Evolutionary conservation across 345 rosid genomes (phyloP).

Genomic region (Bruguiera sexangula): DNA sequence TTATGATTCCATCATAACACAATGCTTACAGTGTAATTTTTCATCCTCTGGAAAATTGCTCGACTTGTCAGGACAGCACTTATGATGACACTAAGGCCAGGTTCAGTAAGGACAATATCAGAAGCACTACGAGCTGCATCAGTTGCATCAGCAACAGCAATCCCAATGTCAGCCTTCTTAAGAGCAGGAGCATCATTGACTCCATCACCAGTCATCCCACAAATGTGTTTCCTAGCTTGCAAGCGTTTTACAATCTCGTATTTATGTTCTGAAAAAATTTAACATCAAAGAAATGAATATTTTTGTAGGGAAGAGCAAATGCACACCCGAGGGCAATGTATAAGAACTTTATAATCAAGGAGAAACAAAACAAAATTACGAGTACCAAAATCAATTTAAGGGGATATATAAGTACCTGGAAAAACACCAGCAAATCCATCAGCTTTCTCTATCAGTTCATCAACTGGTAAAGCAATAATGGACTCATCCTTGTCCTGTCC

Average conservation of each 20-base stretch:
- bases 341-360: background rate
- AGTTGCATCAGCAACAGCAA: slow-evolving; percentile 99
- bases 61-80: slow-evolving; percentile 98
- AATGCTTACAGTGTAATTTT: slow-evolving; percentile 80
- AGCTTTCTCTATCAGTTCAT: slow-evolving; percentile 95
- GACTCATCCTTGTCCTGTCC: slow-evolving; percentile 97
- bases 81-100: slow-evolving; percentile 97
- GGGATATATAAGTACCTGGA: slow-evolving; percentile 56
- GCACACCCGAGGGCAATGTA: background rate
- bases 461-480: slow-evolving; percentile 80
- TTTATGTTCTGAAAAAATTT: slow-evolving; percentile 69
- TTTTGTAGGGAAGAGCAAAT: slow-evolving; percentile 5
- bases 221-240: slow-evolving; percentile 95
- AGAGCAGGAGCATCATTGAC: slow-evolving; percentile 99
- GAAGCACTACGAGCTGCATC: slow-evolving; percentile 99
- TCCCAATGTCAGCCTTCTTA: slow-evolving; percentile 97
- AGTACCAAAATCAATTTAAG: slow-evolving; percentile 1
- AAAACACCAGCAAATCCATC: slow-evolving; percentile 99
- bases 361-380: background rate
- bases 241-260: slow-evolving; percentile 93
- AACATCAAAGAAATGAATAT: background rate
- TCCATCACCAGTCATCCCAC: slow-evolving; percentile 99
- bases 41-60: slow-evolving; percentile 97
- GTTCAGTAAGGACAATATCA: slow-evolving; percentile 93
- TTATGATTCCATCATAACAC: background rate